Evolutionary conservation across 139 green algal genomes (phyloP).

Genomic region (Penium margaritaceum): DNA sequence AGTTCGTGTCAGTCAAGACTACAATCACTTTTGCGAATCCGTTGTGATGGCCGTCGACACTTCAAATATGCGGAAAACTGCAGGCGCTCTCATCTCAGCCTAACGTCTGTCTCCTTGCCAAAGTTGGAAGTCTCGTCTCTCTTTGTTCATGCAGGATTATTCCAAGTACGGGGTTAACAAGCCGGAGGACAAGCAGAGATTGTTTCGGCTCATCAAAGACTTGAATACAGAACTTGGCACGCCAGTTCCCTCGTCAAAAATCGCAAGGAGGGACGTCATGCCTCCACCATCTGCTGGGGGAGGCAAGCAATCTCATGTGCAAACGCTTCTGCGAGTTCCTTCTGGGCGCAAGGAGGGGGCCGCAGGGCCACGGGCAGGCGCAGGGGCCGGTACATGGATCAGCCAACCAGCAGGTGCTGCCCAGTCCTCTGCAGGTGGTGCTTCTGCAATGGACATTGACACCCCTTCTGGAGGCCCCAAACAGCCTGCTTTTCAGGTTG

Average conservation of each 20-base stretch:
- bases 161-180: constrained; percentile 3
- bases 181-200: background rate
- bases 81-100: background rate
- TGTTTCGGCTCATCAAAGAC: background rate
- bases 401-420: background rate
- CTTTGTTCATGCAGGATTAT: too few species aligned
- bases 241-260: too few species aligned
- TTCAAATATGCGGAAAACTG: background rate
- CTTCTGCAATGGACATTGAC: too few species aligned
- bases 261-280: background rate
- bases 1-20: background rate
- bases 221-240: too few species aligned
- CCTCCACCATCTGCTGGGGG: too few species aligned
- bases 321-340: too few species aligned
- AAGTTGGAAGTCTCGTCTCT: background rate
- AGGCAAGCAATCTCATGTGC: too few species aligned
- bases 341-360: too few species aligned
- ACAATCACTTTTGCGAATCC: background rate
- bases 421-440: too few species aligned
- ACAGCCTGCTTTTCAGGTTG: too few species aligned
- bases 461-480: too few species aligned
- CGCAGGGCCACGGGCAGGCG: background rate
- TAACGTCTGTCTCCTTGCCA: background rate
- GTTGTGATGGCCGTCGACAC: too few species aligned
- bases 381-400: background rate